Base-by-base conservation (phyloP, 2,329 filamentous ascomycete species). In the Mollisia scopiformis region DNA sequence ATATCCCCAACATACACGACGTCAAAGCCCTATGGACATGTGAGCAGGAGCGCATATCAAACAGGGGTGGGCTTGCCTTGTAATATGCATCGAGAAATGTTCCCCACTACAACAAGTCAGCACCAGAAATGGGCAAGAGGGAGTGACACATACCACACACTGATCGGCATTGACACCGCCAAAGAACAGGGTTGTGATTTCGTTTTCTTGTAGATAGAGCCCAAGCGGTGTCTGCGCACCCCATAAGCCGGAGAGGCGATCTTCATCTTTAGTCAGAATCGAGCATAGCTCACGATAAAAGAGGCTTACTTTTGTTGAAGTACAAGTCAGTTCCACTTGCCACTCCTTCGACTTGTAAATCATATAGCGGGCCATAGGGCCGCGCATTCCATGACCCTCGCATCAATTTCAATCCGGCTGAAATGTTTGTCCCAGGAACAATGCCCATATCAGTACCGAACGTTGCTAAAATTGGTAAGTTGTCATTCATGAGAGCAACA, bases 161-260 rank as follows among this genome's bases (percentile, higher is more conserved):
- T 73, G 71, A 61, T 74, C 71, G 2, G 69, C 70, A 55, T 73
- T 73, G 6, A 73, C 72, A 43, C 72, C 72, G 5, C 70, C 70
- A 23, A 73, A 70, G 63, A 73, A 73, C 16, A 73, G 64, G 1
- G 71, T 73, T 33, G 71, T 73, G 59, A 71, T 72, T 43, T 69
- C 67, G 28, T 72, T 72, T 56, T 71, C 71, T 58, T 72, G 69
- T 30, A 73, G 49, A 61, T 68, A 74, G 13, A 72, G 63, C 5
- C 72, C 71, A 19, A 69, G 64, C 0, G 71, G 72, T 11, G 71
- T 74, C 58, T 74, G 71, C 13, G 70, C 65, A 23, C 70, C 72
- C 71, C 71, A 73, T 7, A 74, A 62, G 16, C 71, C 72, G 23
- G 65, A 69, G 7, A 73, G 60, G 2, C 71, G 67, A 58, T 73